Conservation (phyloP, 805 yeast genomes). For the Metschnikowia vanudenii region DNA sequence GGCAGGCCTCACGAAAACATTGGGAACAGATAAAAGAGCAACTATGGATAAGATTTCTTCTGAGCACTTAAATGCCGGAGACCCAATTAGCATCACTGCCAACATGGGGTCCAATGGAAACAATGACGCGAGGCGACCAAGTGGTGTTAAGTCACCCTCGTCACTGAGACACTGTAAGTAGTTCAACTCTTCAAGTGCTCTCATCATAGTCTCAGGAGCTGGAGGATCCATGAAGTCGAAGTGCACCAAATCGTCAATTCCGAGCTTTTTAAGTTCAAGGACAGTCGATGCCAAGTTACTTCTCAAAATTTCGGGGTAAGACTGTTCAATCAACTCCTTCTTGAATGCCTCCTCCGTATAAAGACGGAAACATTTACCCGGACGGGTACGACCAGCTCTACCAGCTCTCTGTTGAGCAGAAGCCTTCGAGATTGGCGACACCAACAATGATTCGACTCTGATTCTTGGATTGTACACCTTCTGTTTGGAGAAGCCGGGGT, state of each 20-base stretch:
- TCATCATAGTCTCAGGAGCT: conserved; percentile 99
- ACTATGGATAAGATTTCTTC: conserved; percentile 86
- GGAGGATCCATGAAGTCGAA: conserved; percentile 99
- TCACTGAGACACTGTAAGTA: conserved; percentile 87
- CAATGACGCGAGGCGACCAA: conserved; percentile 87
- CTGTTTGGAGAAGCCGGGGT: conserved; percentile 96
- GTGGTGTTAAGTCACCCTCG: conserved; percentile 83
- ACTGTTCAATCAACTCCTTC: conserved; percentile 89
- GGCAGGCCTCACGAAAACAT: conserved; percentile 91
- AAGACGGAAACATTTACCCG: conserved; percentile 95
- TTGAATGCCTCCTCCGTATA: conserved; percentile 97
- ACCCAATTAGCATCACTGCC: conserved; percentile 87
- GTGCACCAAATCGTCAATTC: conserved; percentile 93
- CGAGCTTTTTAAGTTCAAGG: conserved; percentile 87
- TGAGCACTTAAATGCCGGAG: conserved; percentile 83
- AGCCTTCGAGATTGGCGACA: conserved; percentile 95
- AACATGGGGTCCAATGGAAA: conserved; percentile 96
- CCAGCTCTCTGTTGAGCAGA: conserved; percentile 99
- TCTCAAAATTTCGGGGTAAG: conserved; percentile 92
- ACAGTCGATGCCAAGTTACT: conserved; percentile 90
- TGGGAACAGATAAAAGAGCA: conserved; percentile 89
- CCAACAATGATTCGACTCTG: conserved; percentile 89
- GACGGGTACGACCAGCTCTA: conserved; percentile 99
- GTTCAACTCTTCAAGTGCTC: conserved; percentile 93
- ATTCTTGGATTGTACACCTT: conserved; percentile 95